Evolutionary conservation across 306 rosid species (phyloP).

Genomic region (Leucaena leucocephala): DNA sequence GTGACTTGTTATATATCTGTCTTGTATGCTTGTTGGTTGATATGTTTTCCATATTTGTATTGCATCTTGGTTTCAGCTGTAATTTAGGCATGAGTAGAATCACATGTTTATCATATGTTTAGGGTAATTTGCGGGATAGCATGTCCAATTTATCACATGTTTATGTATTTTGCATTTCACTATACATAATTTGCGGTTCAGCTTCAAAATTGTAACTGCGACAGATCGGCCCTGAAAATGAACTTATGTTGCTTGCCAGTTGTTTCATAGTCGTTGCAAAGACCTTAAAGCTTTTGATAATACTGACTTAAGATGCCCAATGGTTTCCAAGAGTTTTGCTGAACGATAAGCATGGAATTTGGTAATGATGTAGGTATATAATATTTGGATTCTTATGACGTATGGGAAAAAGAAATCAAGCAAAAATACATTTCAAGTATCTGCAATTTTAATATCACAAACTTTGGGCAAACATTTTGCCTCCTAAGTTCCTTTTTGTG

Average conservation of each 20-base stretch:
- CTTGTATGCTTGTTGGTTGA: conserved; percentile 18
- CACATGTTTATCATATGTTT: too few relatives aligned
- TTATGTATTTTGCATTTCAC: not conserved
- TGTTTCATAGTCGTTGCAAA: not conserved
- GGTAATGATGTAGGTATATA: not conserved
- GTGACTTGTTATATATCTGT: conserved; percentile 4
- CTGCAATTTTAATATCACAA: not conserved
- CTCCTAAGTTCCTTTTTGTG: conserved; percentile 2
- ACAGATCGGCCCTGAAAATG: not conserved
- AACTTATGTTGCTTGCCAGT: not conserved
- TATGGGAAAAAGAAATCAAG: not conserved
- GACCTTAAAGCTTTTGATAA: not conserved
- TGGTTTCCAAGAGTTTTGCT: not conserved
- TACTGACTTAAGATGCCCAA: not conserved
- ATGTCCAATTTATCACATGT: not conserved
- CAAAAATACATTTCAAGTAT: not conserved
- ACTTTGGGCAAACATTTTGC: conserved; percentile 8
- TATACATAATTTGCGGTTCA: not conserved
- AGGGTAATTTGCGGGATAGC: not conserved
- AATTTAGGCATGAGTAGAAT: not conserved
- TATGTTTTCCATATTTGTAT: not conserved
- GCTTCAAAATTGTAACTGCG: not conserved
- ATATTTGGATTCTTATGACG: not conserved
- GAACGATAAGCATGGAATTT: not conserved
- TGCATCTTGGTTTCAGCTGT: not conserved